Evolutionary conservation across 495 filamentous ascomycete species (phyloP), one percentile per base, ranked within the genome.

Genomic region (Sphaerosporella brunnea): DNA sequence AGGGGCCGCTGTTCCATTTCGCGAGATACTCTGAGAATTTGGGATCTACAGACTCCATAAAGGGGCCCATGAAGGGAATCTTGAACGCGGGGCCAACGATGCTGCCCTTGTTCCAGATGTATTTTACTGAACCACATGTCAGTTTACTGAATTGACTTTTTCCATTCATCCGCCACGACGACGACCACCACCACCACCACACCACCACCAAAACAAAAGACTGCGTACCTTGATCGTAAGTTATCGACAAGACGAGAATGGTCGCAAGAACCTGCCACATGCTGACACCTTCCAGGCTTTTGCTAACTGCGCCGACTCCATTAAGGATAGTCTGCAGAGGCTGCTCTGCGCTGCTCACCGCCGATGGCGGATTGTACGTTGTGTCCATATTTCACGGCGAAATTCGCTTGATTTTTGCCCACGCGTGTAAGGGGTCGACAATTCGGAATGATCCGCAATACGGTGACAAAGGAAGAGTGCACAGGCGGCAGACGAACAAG

Each of bases 61-160:
- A 97, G 7, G 90, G 90, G 16, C 90, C 90, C 66, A 95, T 90
- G 58, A 97, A 95, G 16, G 90, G 90, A 36, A 83, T 70, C 65
- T 97, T 97, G 67, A 70, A 82, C 36, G 73, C 51, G 19, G 85
- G 84, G 23, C 90, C 90, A 36, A 73, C 73, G 60, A 97, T 93
- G 2, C 74, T 70, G 24, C 84, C 86, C 66, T 95, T 97, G 49
- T 83, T 74, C 59, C 70, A 75, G 55, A 92, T 71, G 64, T 96
- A 97, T 56, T 70, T 79, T 64, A 82, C 87, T 94, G 55, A 35
- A 43, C n/a, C n/a, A n/a, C n/a, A n/a, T n/a, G n/a, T n/a, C n/a
- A n/a, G n/a, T n/a, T n/a, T n/a, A n/a, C n/a, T n/a, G n/a, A n/a
- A n/a, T n/a, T n/a, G n/a, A n/a, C n/a, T n/a, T n/a, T n/a, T n/a